Percentiles rank a stretch among this genome's conserved stretches.
phyloP scores from a whole-genome alignment of 1,284 basidiomycete genomes.

The Cutaneotrichosporon daszewskae region DNA sequence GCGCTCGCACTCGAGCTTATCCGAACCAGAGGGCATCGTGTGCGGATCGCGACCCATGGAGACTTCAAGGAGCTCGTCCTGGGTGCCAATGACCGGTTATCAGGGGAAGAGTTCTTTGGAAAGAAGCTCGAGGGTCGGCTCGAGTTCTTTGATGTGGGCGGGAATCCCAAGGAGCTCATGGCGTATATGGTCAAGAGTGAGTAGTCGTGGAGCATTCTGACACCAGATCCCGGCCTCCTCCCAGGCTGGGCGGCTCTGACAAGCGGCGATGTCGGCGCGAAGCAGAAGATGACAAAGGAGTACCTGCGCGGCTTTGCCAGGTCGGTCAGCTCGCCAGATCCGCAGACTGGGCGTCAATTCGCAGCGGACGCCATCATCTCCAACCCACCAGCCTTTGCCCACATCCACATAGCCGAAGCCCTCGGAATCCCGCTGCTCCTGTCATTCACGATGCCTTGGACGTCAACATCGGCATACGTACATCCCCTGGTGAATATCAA shows the following conservation, averaged over 20 bases:
- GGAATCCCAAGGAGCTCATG: slow-evolving; percentile 43
- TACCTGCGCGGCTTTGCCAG: slow-evolving; percentile 60
- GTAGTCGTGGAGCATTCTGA: too few relatives aligned
- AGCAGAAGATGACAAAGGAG: slow-evolving; percentile 40
- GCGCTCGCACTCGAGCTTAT: slow-evolving; percentile 57
- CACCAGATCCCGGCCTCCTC: slow-evolving; percentile 40
- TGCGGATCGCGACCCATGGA: slow-evolving; percentile 62
- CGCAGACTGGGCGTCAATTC: too few relatives aligned
- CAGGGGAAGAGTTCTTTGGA: too few relatives aligned
- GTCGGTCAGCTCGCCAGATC: slow-evolving; percentile 52
- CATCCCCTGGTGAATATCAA: slow-evolving; percentile 60
- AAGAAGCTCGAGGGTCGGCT: too few relatives aligned
- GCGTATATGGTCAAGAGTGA: slow-evolving; percentile 47
- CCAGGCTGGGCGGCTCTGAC: slow-evolving; percentile 34
- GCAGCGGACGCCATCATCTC: slow-evolving; percentile 61
- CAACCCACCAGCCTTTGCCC: slow-evolving; percentile 61
- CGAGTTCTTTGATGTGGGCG: slow-evolving; percentile 43
- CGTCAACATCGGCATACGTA: slow-evolving; percentile 57
- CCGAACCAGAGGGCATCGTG: slow-evolving; percentile 56
- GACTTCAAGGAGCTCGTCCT: slow-evolving; percentile 59
- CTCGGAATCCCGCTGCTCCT: slow-evolving; percentile 58
- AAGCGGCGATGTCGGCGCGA: slow-evolving; percentile 35
- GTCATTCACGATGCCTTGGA: slow-evolving; percentile 62
- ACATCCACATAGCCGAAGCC: slow-evolving; percentile 61
- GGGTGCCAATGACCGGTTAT: too few relatives aligned